Evolutionary conservation across 192 early-diverging fungal species (phyloP), one percentile per base, ranked within the genome.

Genomic region (Helicostylum pulchrum): DNA sequence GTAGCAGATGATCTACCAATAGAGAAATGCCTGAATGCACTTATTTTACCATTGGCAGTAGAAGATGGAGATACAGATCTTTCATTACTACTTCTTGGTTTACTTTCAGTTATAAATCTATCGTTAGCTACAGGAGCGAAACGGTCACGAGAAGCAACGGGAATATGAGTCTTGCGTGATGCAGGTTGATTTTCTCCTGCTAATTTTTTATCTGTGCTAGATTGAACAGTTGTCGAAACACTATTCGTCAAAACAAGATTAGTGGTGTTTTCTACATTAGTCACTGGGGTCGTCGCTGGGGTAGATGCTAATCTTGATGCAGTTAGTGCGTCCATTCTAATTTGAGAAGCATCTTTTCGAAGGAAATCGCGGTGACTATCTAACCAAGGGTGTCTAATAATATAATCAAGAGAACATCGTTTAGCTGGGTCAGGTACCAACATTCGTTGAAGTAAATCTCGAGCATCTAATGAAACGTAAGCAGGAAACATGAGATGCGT

Each of bases 361-460:
- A 62, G 32, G 2, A 36, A 17, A 62, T 32, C 30, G 15, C 48
- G 61, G 34, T 62, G 34, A 20, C 19, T 23, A 20, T 48, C 17
- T 11, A 86, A 64, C 84, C 84, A 86, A 15, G 77, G 74, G 68
- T 90, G 89, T 9, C 64, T 61, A 71, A 83, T 88, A 43, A 90
- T 83, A 12, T 81, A 75, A 26, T 78, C 68, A 19, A 90, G 68
- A 1, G 72, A 74, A 7, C 80, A 83, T 49, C 88, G 84, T 52
- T 83, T 62, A 45, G 67, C 63, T 15, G 92, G 91, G 54, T 93
- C 85, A 20, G 91, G 86, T 17, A 87, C 83, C 19, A 94, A 75
- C 86, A 94, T 94, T 47, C 78, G 75, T 55, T 73, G 73, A 47
- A 93, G 74, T 66, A 94, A 60, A 66, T 90, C 85, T 52, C 80